phyloP scores from a whole-genome alignment of 768 basidiomycete genomes.

The Mrakia gelida region DNA sequence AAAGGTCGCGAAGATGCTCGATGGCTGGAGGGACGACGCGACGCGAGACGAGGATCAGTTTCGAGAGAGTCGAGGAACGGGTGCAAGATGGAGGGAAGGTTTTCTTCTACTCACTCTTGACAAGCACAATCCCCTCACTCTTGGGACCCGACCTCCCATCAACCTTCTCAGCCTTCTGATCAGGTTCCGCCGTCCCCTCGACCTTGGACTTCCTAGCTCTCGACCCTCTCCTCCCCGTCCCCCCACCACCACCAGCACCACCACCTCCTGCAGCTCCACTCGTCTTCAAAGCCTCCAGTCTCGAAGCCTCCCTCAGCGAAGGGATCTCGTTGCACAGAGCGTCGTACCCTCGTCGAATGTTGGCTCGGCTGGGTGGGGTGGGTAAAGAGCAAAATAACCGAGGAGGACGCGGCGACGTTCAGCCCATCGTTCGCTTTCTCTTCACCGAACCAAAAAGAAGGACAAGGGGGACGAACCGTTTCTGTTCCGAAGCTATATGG shows the following conservation, averaged over 20 bases:
- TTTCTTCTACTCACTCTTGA: constrained; percentile 70
- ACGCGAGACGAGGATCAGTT: neutral
- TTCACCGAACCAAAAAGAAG: too few species aligned
- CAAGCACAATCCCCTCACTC: constrained; percentile 83
- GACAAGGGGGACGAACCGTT: constrained; percentile 49
- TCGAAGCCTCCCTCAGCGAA: constrained; percentile 71
- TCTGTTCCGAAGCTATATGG: constrained; percentile 91
- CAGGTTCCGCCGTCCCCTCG: constrained; percentile 33
- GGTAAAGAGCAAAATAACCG: neutral
- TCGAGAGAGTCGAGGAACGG: neutral
- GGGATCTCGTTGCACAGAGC: constrained; percentile 80
- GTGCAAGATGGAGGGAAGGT: neutral
- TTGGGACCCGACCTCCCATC: constrained; percentile 84
- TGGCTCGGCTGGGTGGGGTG: constrained; percentile 55
- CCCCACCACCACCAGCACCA: neutral
- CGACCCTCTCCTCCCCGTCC: constrained; percentile 1
- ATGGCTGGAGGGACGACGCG: constrained; percentile 56
- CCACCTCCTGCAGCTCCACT: constrained; percentile 25
- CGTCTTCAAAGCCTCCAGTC: constrained; percentile 57
- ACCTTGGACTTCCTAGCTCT: constrained; percentile 18
- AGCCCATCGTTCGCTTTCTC: too few species aligned
- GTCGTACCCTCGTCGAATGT: constrained; percentile 84
- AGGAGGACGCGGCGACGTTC: neutral
- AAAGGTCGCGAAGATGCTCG: constrained; percentile 69
- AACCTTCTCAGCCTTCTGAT: constrained; percentile 54